Evolutionary conservation across 768 basidiomycete genomes (phyloP).

Genomic region (Suillus variegatus): DNA sequence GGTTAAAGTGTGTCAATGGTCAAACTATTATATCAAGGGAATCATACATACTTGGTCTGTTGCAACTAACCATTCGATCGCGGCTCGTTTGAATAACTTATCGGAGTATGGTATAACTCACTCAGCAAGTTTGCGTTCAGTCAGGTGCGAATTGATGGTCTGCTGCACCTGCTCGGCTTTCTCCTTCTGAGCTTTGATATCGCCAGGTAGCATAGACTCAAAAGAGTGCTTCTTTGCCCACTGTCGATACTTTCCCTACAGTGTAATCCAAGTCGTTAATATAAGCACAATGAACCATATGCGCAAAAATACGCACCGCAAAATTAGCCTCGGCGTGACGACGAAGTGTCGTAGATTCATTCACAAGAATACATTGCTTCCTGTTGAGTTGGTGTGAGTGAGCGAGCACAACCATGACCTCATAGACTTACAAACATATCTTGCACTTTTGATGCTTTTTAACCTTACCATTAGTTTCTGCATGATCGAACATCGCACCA

Average conservation of each 20-base stretch:
- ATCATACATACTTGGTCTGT: slow-evolving; percentile 41
- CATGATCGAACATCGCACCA: background rate
- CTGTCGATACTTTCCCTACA: slow-evolving; percentile 21
- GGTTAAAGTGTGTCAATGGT: background rate
- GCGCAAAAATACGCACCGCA: background rate
- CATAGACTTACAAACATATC: background rate
- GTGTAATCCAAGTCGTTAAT: background rate
- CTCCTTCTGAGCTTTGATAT: slow-evolving; percentile 21
- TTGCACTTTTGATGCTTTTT: background rate
- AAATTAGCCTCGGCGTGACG: background rate
- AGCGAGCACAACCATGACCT: background rate
- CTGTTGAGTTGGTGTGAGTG: background rate
- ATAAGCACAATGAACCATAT: slow-evolving; percentile 1
- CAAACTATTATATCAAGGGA: background rate
- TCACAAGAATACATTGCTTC: background rate
- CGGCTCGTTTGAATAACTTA: slow-evolving; percentile 15
- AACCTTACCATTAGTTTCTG: background rate
- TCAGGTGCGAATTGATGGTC: slow-evolving; percentile 30
- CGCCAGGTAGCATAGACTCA: slow-evolving; percentile 30
- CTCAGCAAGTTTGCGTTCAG: slow-evolving; percentile 16
- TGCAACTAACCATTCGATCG: slow-evolving; percentile 39
- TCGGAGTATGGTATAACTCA: slow-evolving; percentile 31
- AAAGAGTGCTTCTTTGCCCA: slow-evolving; percentile 31
- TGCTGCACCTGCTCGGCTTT: slow-evolving; percentile 14
- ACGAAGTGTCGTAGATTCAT: background rate